A percentile compares a stretch with the other conserved stretches of the same genome.
Conservation (phyloP, 768 basidiomycete species). For the Phylloporus sp. region DNA sequence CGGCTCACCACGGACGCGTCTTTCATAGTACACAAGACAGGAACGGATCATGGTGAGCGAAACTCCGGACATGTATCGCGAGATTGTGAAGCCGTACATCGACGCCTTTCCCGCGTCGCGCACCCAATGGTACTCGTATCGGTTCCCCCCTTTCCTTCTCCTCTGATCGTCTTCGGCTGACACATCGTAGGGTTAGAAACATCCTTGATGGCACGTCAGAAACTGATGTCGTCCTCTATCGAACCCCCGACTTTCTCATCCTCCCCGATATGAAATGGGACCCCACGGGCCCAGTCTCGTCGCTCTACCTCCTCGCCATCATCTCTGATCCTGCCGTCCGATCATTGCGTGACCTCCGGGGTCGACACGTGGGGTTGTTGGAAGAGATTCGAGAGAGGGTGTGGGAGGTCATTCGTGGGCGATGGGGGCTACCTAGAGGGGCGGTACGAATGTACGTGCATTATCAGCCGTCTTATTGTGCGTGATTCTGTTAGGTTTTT, state of each 20-base stretch:
- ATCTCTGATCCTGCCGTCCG: conserved; percentile 55
- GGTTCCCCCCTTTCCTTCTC: too few species aligned
- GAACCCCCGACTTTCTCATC: conserved; percentile 64
- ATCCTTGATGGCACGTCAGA: conserved; percentile 77
- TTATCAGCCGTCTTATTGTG: conserved; percentile 96
- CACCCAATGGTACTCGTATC: conserved; percentile 84
- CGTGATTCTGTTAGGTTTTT: conserved; percentile 23
- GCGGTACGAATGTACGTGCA: conserved; percentile 80
- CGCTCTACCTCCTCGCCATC: conserved; percentile 85
- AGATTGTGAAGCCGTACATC: conserved; percentile 75
- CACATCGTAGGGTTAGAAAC: conserved; percentile 66
- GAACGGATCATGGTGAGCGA: conserved; percentile 69
- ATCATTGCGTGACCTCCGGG: conserved; percentile 68
- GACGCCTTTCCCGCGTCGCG: conserved; percentile 64
- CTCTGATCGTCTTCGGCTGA: too few species aligned
- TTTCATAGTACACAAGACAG: conserved; percentile 68
- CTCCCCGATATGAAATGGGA: conserved; percentile 99
- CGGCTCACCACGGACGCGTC: not conserved
- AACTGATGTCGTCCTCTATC: conserved; percentile 63
- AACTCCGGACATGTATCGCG: conserved; percentile 71
- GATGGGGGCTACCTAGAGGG: conserved; percentile 62
- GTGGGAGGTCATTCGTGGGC: conserved; percentile 44
- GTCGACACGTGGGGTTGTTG: conserved; percentile 63
- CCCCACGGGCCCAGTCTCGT: conserved; percentile 49
- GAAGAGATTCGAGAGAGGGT: conserved; percentile 58